phyloP scores from a whole-genome alignment of 1,139 yeast genomes.

The Eremothecium gossypii region DNA sequence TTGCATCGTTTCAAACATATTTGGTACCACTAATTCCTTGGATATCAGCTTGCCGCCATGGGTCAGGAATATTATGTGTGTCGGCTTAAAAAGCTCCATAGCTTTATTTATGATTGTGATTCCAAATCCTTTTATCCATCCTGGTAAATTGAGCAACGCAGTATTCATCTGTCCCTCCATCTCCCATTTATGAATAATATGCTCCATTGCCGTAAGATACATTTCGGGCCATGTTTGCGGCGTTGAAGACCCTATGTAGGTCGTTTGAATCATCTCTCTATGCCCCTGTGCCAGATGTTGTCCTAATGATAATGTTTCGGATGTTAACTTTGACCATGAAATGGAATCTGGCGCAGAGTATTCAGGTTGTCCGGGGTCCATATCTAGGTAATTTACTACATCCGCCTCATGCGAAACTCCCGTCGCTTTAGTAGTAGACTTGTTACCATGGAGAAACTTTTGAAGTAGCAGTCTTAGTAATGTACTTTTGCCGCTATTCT shows the following conservation, averaged over 20 bases:
- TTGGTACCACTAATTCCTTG: constrained; percentile 24
- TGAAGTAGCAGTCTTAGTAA: constrained; percentile 51
- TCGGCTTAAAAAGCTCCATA: constrained; percentile 41
- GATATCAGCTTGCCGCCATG: constrained; percentile 23
- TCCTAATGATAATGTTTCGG: constrained; percentile 14
- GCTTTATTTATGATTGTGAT: constrained; percentile 50
- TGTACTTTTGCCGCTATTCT: constrained; percentile 81
- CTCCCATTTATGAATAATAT: constrained; percentile 35
- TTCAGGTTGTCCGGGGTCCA: constrained; percentile 92
- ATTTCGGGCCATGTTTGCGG: constrained; percentile 62
- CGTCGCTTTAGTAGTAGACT: constrained; percentile 6
- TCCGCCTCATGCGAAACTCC: constrained; percentile 7
- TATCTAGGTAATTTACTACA: constrained; percentile 47
- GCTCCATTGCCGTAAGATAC: constrained; percentile 41
- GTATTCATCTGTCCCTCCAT: constrained; percentile 31
- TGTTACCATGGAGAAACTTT: constrained; percentile 20
- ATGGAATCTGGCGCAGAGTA: constrained; percentile 58
- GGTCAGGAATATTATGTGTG: constrained; percentile 44
- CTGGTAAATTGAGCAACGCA: constrained; percentile 73
- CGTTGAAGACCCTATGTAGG: constrained; percentile 60
- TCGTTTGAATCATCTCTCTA: constrained; percentile 29
- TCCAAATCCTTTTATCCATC: constrained; percentile 92
- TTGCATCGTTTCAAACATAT: constrained; percentile 13
- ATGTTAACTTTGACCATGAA: constrained; percentile 23
- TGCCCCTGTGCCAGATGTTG: constrained; percentile 21